These are phyloP conservation scores for Trichoderma atrobrunneum DNA, from an alignment of 2,329 filamentous ascomycete genomes.

Conservation along the genomic window DNA sequence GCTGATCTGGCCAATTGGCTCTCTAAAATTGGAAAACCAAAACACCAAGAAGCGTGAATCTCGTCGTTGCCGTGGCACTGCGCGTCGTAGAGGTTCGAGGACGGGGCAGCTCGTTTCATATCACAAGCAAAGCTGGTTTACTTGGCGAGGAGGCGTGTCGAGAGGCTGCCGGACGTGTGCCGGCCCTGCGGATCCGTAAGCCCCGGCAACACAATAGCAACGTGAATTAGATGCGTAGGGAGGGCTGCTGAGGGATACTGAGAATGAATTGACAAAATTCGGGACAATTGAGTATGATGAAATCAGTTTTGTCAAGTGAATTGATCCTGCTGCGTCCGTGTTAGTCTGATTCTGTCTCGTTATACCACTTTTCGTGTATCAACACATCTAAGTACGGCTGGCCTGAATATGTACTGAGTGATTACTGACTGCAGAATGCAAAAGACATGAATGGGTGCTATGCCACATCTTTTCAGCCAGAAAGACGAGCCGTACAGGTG, in stretches of 20 bases:
- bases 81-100: not conserved
- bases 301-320: not conserved
- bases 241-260: not conserved
- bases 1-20: not conserved
- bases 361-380: not conserved
- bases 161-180: not conserved
- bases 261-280: not conserved
- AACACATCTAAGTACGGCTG: not conserved
- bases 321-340: not conserved
- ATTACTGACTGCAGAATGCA: not conserved
- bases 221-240: not conserved
- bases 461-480: not conserved
- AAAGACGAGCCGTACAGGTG: not conserved
- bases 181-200: conserved; percentile 2
- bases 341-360: not conserved
- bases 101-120: not conserved
- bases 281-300: not conserved
- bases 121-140: not conserved
- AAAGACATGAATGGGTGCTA: not conserved
- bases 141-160: not conserved
- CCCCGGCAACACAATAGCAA: not conserved
- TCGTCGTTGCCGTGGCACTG: not conserved
- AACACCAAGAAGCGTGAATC: not conserved
- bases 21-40: not conserved
- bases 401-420: not conserved